Evolutionary conservation across 2,329 filamentous ascomycete genomes (phyloP), one percentile per base, ranked within the genome.

Genomic region (Penicillium expansum): DNA sequence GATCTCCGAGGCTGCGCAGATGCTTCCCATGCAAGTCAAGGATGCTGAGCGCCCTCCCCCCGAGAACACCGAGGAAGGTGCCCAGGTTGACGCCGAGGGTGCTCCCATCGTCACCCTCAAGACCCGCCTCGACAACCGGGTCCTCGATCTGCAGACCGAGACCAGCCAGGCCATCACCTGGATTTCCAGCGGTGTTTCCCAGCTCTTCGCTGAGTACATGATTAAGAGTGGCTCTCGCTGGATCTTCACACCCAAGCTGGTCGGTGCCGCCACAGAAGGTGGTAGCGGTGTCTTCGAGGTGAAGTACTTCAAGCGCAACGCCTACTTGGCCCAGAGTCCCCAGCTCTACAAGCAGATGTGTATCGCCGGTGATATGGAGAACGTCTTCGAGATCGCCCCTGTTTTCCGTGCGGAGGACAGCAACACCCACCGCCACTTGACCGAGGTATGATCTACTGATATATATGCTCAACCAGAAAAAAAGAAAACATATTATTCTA

Each of bases 261-360:
- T 96, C 54, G 92, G 89, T 48, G 89, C 93, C 14, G 90, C 94
- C 5, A 94, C 91, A 4, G 94, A 99, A 78, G 93, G 94, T 68
- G 94, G 94, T 63, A 87, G 87, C 65, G 95, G 93, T 71, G 93
- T 97, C 39, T 97, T 99, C 75, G 83, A 88, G 67, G 81, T 97
- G 66, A 87, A 88, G 42, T 97, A 97, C 78, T 97, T 97, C 74
- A 90, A 89, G 64, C 85, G 88, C 69, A 85, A 88, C 63, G 93
- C 91, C 27, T 87, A 82, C 70, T 77, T 88, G 39, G 84, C 85
- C 2, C 85, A 88, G 67, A 84, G 81, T 38, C 85, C 85, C 8
- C 85, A 88, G 67, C 77, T 88, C 61, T 84, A 86, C 77, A 88
- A 88, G 77, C 85, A 88, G 68, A 87, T 87, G 83, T 80, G 85